Evolutionary conservation across 345 rosid genomes (phyloP), one percentile per base, ranked within the genome.

Genomic region (Eucalyptus victrix): DNA sequence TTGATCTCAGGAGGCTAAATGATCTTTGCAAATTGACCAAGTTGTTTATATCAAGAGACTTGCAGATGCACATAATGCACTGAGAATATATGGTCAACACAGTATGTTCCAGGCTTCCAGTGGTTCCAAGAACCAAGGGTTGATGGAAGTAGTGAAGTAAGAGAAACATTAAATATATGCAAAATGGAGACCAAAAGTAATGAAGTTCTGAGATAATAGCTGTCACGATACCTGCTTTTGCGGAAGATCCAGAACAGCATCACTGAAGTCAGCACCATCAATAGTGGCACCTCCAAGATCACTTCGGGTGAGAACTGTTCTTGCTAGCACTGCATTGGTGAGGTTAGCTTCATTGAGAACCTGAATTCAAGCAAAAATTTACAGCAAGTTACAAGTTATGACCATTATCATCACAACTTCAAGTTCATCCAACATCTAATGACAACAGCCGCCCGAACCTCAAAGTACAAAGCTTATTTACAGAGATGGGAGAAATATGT

Each of bases 211-310:
- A 76, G 85, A 76, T 26, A 21, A 37, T 13, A 76, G 49, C 26
- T 23, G 88, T n/a, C 8, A 50, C 9, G 49, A 14, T 40, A 97
- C 99, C 97, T 95, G 98, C 92, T 97, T 97, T 88, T 96, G 98
- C 32, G 96, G 90, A 93, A 97, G 99, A 90, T 96, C 99, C 56
- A 97, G 76, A 87, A 97, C 99, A 85, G 99, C 98, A 90, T 97
- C 99, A 91, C 99, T 97, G 92, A 96, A 97, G 91, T 97, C 99
- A 49, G 99, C 99, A 67, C 99, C 99, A 91, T 95, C 97, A 85
- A 97, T 95, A 21, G 90, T 88, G 56, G 99, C 99, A 91, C 98
- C 97, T 34, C 98, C 99, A 26, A 97, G 98, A 90, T 97, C 99
- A 90, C 98, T 97, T 32, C 99, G 96, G 26, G 99, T 97, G 69